Percentiles rank a stretch among this genome's conserved stretches.
phyloP scores from a whole-genome alignment of 1,139 yeast genomes.

The Hansenula sp. region DNA sequence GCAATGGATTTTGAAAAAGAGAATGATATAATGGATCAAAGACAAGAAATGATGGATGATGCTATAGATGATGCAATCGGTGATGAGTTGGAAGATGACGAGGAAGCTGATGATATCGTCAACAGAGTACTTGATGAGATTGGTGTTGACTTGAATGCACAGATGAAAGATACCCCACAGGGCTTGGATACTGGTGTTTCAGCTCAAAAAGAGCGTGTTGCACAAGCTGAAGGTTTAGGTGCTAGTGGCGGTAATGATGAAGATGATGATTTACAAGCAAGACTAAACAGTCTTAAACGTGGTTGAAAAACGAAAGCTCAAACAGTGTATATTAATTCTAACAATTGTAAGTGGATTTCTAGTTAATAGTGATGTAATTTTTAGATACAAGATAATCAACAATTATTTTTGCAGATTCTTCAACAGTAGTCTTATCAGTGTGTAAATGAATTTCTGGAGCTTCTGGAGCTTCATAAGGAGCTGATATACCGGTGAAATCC shows the following conservation, averaged over 20 bases:
- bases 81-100: conserved; percentile 75
- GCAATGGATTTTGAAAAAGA: conserved; percentile 95
- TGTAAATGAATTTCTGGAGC: conserved; percentile 77
- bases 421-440: conserved; percentile 67
- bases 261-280: conserved; percentile 86
- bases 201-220: conserved; percentile 36
- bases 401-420: conserved; percentile 75
- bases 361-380: conserved; percentile 29
- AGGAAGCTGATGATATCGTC: conserved; percentile 90
- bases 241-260: conserved; percentile 37
- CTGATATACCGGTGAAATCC: conserved; percentile 93
- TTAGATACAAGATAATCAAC: conserved; percentile 61
- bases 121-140: conserved; percentile 91
- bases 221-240: conserved; percentile 43
- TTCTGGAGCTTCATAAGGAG: conserved; percentile 93
- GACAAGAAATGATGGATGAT: conserved; percentile 98
- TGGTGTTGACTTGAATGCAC: conserved; percentile 77
- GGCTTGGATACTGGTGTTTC: conserved; percentile 34
- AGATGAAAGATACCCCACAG: conserved; percentile 65
- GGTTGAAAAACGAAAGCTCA: conserved; percentile 8
- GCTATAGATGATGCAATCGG: conserved; percentile 96
- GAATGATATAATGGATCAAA: conserved; percentile 95
- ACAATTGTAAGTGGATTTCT: not conserved
- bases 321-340: too few species aligned
- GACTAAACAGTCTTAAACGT: conserved; percentile 78